Evolutionary conservation across 1,139 yeast genomes (phyloP).

Genomic region (Scheffersomyces illinoinensis): DNA sequence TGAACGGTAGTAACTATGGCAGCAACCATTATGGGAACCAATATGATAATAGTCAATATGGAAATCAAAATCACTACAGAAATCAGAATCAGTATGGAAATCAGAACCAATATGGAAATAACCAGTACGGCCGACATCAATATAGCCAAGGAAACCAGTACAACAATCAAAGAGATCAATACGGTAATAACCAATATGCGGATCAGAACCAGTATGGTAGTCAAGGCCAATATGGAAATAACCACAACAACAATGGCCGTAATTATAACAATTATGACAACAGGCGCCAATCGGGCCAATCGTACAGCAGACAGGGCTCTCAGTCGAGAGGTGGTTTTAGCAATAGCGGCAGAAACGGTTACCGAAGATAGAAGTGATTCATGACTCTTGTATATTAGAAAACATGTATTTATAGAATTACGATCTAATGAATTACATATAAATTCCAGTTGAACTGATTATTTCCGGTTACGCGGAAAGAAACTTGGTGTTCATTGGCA

Average conservation of each 20-base stretch:
- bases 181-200: constrained; percentile 7
- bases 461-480: constrained; percentile 20
- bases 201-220: constrained; percentile 3
- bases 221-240: constrained; percentile 7
- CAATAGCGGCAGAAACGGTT: not conserved
- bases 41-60: constrained; percentile 11
- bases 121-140: not conserved
- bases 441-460: constrained; percentile 25
- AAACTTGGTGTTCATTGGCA: constrained; percentile 17
- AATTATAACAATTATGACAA: constrained; percentile 8
- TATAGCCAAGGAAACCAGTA: constrained; percentile 9
- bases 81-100: constrained; percentile 1
- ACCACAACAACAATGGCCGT: constrained; percentile 2
- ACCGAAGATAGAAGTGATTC: not conserved
- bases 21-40: constrained; percentile 8
- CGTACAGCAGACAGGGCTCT: constrained; percentile 11
- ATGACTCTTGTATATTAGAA: not conserved
- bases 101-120: constrained; percentile 2
- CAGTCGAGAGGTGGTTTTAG: not conserved
- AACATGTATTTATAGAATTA: too few relatives aligned
- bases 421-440: constrained; percentile 7
- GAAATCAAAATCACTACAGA: constrained; percentile 4
- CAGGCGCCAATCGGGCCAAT: constrained; percentile 9
- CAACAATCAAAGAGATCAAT: constrained; percentile 11
- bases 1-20: constrained; percentile 3